These are phyloP conservation scores for Aspergillus sp. DNA, from an alignment of 2,329 filamentous ascomycete species.

Conservation along the genomic window DNA sequence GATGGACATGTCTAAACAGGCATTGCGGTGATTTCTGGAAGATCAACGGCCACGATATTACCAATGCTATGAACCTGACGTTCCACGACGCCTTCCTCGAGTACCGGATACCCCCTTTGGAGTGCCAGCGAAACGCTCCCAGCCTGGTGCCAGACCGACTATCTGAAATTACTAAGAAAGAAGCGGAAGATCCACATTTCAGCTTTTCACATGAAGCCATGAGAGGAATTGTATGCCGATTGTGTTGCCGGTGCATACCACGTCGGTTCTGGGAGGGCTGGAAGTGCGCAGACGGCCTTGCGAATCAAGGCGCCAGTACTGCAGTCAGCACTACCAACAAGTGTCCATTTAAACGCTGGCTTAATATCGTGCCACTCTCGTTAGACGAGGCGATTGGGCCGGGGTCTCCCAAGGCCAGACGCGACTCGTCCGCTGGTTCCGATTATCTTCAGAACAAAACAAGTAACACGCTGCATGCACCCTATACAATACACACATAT, in stretches of 20 bases:
- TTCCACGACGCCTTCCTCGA: slow-evolving; percentile 62
- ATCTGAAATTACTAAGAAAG: slow-evolving; percentile 32
- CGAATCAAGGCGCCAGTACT: too few relatives aligned
- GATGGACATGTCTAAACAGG: slow-evolving; percentile 61
- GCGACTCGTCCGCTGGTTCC: slow-evolving; percentile 27
- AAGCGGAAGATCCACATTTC: slow-evolving; percentile 31
- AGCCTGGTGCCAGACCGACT: slow-evolving; percentile 43
- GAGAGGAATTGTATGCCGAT: slow-evolving; percentile 65
- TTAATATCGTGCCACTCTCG: slow-evolving; percentile 26
- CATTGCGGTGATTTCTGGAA: slow-evolving; percentile 58
- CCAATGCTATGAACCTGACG: slow-evolving; percentile 29
- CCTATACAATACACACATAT: slow-evolving; percentile 38
- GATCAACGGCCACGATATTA: slow-evolving; percentile 30
- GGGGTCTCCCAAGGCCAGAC: slow-evolving; percentile 31
- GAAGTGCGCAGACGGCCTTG: slow-evolving; percentile 49
- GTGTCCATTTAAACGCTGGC: slow-evolving; percentile 51
- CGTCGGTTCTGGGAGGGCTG: slow-evolving; percentile 63
- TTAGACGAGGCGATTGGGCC: slow-evolving; percentile 32
- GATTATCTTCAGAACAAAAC: slow-evolving; percentile 26
- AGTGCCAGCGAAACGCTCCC: slow-evolving; percentile 37
- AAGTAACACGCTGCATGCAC: slow-evolving; percentile 23
- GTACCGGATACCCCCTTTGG: slow-evolving; percentile 47
- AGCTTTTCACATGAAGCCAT: slow-evolving; percentile 56
- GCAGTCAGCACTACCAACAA: too few relatives aligned
- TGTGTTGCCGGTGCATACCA: slow-evolving; percentile 62